These are phyloP conservation scores for Backusella liffmaniae DNA, from an alignment of 192 early-diverging fungal species.

Conservation along the genomic window DNA sequence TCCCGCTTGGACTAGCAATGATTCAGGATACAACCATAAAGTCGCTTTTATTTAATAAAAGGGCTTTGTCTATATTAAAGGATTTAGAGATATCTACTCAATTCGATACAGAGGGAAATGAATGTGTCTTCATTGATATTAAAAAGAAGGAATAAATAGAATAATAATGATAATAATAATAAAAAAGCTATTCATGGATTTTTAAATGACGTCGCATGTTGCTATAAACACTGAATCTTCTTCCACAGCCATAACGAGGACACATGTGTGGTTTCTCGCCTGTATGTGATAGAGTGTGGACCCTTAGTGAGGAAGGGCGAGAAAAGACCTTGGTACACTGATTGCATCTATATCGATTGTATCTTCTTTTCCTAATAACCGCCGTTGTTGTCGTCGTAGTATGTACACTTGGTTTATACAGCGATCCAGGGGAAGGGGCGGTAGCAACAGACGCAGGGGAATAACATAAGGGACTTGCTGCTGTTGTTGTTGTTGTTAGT, in stretches of 20 bases:
- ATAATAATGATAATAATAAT: not conserved
- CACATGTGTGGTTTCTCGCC: constrained; percentile 77
- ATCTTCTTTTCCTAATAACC: not conserved
- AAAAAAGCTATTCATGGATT: constrained; percentile 36
- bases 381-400: not conserved
- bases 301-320: constrained; percentile 65
- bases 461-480: not conserved
- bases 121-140: constrained; percentile 6
- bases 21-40: constrained; percentile 16
- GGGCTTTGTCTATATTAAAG: constrained; percentile 11
- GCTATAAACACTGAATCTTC: constrained; percentile 69
- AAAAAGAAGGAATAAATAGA: not conserved
- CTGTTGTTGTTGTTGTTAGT: not conserved
- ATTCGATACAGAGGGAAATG: constrained; percentile 8
- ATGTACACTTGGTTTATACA: constrained; percentile 7
- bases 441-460: not conserved
- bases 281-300: constrained; percentile 74
- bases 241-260: constrained; percentile 56
- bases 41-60: constrained; percentile 20
- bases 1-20: constrained; percentile 21
- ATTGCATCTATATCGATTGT: constrained; percentile 55
- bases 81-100: constrained; percentile 8
- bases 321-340: constrained; percentile 66
- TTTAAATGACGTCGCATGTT: constrained; percentile 74
- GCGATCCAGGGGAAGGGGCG: not conserved